phyloP scores from a whole-genome alignment of 352 stramenopile species.

The Phytophthora pluvialis region DNA sequence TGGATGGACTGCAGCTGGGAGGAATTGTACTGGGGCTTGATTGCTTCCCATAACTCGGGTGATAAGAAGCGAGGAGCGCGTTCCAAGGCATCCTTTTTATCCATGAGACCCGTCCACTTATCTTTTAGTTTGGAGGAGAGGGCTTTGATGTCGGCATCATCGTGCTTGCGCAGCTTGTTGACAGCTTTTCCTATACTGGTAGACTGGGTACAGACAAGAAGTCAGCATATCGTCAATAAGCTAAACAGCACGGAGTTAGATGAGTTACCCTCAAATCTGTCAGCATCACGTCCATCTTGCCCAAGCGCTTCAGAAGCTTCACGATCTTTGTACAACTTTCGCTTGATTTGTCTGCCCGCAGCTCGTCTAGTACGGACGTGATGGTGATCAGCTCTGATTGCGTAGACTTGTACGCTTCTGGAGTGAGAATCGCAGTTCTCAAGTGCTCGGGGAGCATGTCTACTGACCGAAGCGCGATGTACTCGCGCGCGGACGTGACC shows the following conservation, averaged over 20 bases:
- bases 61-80: slow-evolving; percentile 66
- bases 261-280: slow-evolving; percentile 75
- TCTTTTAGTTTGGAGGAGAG: slow-evolving; percentile 64
- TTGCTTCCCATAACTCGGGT: slow-evolving; percentile 69
- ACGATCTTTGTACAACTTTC: slow-evolving; percentile 48
- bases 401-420: slow-evolving; percentile 80
- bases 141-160: slow-evolving; percentile 53
- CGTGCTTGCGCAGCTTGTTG: slow-evolving; percentile 86
- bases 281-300: slow-evolving; percentile 77
- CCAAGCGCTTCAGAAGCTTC: slow-evolving; percentile 70
- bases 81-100: slow-evolving; percentile 66
- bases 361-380: slow-evolving; percentile 63
- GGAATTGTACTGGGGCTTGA: slow-evolving; percentile 84
- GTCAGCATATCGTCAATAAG: slow-evolving; percentile 14
- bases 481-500: slow-evolving; percentile 81
- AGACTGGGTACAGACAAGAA: slow-evolving; percentile 39
- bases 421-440: slow-evolving; percentile 78
- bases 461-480: slow-evolving; percentile 82
- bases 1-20: slow-evolving; percentile 89
- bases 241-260: neutral
- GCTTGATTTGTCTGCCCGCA: slow-evolving; percentile 42
- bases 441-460: slow-evolving; percentile 87
- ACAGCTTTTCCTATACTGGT: slow-evolving; percentile 88
- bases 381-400: slow-evolving; percentile 78
- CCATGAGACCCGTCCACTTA: slow-evolving; percentile 84